Evolutionary conservation across 2,329 filamentous ascomycete genomes (phyloP), one percentile per base, ranked within the genome.

Genomic region (Esteya vermicola): DNA sequence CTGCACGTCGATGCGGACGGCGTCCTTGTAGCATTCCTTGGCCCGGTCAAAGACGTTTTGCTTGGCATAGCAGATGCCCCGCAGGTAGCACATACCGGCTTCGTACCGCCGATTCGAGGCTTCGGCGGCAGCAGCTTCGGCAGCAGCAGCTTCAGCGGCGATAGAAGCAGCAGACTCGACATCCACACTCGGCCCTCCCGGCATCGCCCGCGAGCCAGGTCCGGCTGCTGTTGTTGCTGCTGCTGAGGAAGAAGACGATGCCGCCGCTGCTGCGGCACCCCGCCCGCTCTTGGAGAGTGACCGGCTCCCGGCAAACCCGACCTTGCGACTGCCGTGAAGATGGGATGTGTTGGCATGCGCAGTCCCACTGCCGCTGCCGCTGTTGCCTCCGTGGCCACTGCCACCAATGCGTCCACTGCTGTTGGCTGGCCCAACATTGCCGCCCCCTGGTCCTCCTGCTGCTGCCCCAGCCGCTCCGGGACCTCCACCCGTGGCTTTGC

Each of bases 21-120:
- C 91, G 52, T 93, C 85, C 63, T 95, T 96, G 69, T 96, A 98
- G 63, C 91, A 96, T 52, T 96, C 88, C 58, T 95, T 95, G 39
- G 91, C 91, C 26, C 86, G 79, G 57, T 98, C 91, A 52, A 96
- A 96, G 21, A 89, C 84, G 58, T 96, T 98, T 57, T 94, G 85
- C 60, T 94, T 94, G 7, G 91, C 88, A 56, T 86, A 95, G 66
- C 93, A 96, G 37, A 94, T 72, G 6, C 91, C 91, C 20, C 91
- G 72, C 39, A 98, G 64, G 57, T 93, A 94, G 63, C 91, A 98
- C 88, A 98, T 98, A 54, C 82, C 85, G 0, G 91, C 91, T 61
- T 98, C 89, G 51, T 91, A 93, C 44, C 85, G 80, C 43, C 93
- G 68, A 54, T 81, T 85, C 4, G 47, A 46, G 13, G 47, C 45